These are phyloP conservation scores for Verticillium zaregamsianum DNA, from an alignment of 2,329 filamentous ascomycete genomes.

Conservation along the genomic window DNA sequence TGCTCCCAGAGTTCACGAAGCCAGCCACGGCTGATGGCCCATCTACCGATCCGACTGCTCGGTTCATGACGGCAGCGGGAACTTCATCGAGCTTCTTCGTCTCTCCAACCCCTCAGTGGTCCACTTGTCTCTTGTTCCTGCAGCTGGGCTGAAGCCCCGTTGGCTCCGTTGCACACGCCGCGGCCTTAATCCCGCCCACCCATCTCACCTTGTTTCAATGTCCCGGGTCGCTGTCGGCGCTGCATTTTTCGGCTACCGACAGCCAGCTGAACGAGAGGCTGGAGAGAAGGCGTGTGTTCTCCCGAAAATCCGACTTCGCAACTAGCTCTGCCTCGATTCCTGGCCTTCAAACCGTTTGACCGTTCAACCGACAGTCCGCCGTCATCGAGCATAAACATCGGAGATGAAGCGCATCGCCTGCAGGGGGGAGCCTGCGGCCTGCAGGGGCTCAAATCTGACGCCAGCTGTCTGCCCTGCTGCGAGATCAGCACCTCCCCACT, in stretches of 20 bases:
- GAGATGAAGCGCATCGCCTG: slow-evolving; percentile 29
- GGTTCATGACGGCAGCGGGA: neutral
- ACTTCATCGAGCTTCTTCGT: neutral
- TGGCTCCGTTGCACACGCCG: neutral
- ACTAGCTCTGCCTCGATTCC: neutral
- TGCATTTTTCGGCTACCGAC: neutral
- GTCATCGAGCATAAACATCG: slow-evolving; percentile 27
- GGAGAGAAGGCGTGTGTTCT: neutral
- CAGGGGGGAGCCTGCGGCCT: slow-evolving; percentile 13
- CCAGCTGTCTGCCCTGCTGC: neutral
- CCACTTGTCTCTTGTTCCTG: neutral
- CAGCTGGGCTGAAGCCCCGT: neutral
- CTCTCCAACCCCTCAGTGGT: neutral
- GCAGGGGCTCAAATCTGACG: slow-evolving; percentile 5
- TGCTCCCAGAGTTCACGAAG: neutral
- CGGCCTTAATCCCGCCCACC: neutral
- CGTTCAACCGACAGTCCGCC: neutral
- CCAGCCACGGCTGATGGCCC: neutral
- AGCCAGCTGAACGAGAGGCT: neutral
- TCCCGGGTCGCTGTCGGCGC: neutral
- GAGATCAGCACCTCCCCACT: neutral
- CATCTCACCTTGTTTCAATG: neutral
- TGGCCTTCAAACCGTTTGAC: neutral
- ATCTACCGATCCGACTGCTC: neutral
- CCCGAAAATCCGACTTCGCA: neutral